These are phyloP conservation scores for Ogataea parapolymorpha DNA, from an alignment of 805 yeast genomes.

Conservation along the genomic window DNA sequence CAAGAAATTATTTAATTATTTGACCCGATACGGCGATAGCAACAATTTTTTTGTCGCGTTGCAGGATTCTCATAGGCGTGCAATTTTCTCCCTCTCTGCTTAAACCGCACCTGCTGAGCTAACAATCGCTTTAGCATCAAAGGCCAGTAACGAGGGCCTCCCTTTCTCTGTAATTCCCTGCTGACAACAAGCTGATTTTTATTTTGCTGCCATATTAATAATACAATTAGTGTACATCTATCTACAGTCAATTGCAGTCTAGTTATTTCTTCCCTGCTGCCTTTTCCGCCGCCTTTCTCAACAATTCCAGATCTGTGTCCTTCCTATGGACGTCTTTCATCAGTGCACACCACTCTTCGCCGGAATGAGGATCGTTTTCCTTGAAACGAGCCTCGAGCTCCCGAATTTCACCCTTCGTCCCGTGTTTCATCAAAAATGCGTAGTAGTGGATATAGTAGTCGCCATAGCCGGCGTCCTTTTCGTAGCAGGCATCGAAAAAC, in stretches of 20 bases:
- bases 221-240: too few relatives aligned
- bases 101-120: too few relatives aligned
- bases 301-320: conserved; percentile 17
- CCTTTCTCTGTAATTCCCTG: too few relatives aligned
- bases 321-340: conserved; percentile 40
- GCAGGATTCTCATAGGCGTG: too few relatives aligned
- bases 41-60: too few relatives aligned
- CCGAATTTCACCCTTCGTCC: conserved; percentile 35
- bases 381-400: conserved; percentile 35
- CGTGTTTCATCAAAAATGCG: conserved; percentile 40
- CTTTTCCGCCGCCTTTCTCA: conserved; percentile 14
- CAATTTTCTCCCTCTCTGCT: too few relatives aligned
- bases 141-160: too few relatives aligned
- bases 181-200: too few relatives aligned
- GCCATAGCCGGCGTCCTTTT: conserved; percentile 57
- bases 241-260: too few relatives aligned
- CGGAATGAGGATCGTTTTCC: conserved; percentile 55
- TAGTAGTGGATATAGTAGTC: conserved; percentile 74
- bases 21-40: background rate
- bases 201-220: too few relatives aligned
- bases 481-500: conserved; percentile 67
- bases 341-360: conserved; percentile 54
- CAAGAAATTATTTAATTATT: background rate
- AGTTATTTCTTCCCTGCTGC: conserved; percentile 1
- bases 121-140: too few relatives aligned